Conservation (phyloP, 805 yeast genomes). For the Hanseniaspora lindneri region DNA sequence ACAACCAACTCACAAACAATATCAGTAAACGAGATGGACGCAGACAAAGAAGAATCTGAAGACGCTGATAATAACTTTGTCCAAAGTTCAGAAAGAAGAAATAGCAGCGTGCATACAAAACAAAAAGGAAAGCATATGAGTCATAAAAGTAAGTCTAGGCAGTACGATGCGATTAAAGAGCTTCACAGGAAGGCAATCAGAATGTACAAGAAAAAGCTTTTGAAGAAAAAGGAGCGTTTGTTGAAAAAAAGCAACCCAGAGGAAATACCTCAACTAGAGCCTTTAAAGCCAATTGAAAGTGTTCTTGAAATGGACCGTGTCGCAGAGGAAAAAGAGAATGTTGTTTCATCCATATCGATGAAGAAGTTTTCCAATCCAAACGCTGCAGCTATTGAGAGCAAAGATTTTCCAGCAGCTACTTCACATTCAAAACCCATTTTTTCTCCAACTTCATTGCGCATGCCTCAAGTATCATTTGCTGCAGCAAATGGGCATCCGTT, state of each 20-base stretch:
- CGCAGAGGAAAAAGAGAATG: background rate
- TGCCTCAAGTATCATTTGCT: background rate
- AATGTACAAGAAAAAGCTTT: constrained; percentile 10
- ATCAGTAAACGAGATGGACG: too few relatives aligned
- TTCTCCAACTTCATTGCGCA: too few relatives aligned
- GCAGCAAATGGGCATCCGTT: background rate
- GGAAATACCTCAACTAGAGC: background rate
- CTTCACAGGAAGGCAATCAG: constrained; percentile 13
- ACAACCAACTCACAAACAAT: constrained; percentile 2
- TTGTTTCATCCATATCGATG: background rate
- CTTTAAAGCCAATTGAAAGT: constrained; percentile 2
- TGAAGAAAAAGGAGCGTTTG: constrained; percentile 6
- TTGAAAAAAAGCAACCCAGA: background rate
- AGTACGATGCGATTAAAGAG: constrained; percentile 15
- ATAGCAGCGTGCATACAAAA: background rate
- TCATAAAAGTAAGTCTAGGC: background rate
- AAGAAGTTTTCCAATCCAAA: too few relatives aligned
- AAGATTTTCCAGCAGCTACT: too few relatives aligned
- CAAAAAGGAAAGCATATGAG: background rate
- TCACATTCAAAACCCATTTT: too few relatives aligned
- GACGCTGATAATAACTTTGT: background rate
- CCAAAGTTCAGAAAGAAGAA: background rate
- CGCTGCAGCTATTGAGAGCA: too few relatives aligned
- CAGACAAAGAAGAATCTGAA: too few relatives aligned
- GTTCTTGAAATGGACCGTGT: background rate